Base-by-base conservation (phyloP, 2,329 filamentous ascomycete genomes). In the Paraconiothyrium brasiliense region DNA sequence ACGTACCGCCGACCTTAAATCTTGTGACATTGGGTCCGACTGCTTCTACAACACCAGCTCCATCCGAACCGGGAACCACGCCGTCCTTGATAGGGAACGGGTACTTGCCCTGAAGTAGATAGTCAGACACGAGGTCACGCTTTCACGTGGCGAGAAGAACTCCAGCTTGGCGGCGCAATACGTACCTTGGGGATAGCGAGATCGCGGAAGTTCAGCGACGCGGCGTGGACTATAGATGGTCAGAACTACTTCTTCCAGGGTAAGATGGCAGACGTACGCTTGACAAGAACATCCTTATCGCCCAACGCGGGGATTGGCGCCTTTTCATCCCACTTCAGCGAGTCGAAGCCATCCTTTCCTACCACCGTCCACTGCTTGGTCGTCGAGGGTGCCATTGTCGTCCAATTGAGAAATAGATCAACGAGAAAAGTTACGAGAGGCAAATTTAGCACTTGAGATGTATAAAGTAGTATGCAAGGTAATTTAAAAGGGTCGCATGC, bases 271-370 rank as follows among this genome's bases (percentile, higher is more conserved):
- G 30, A 13, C 75, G 57, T 72, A 82, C 82, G 82, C 77, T 90
- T 90, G 68, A 94, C 87, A 37, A 94, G 83, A 6, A 93, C 90
- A 30, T 94, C 88, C 63, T 86, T 86, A 58, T 92, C 90, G 50
- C 90, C 90, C 1, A 90, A 72, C 66, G 87, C 78, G 14, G 89
- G 88, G 2, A 92, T 71, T 0, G 83, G 70, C 0, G 79, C 83
- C 43, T 80, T 77, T 51, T 84, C 81, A 54, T 87, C 83, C 61
- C 84, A 79, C 68, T 86, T 85, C 69, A 93, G 82, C 46, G 81
- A 82, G 50, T 91, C 86, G 69, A 92, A 90, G 67, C 82, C 86
- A 55, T 82, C 84, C 44, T 83, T 80, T 66, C 83, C 83, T 37
- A 80, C 78, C 47, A 90, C 75, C 35, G 76, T 80, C 89, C 89